Base-by-base conservation (phyloP, 768 basidiomycete genomes). In the Tylopilus subfusipes region DNA sequence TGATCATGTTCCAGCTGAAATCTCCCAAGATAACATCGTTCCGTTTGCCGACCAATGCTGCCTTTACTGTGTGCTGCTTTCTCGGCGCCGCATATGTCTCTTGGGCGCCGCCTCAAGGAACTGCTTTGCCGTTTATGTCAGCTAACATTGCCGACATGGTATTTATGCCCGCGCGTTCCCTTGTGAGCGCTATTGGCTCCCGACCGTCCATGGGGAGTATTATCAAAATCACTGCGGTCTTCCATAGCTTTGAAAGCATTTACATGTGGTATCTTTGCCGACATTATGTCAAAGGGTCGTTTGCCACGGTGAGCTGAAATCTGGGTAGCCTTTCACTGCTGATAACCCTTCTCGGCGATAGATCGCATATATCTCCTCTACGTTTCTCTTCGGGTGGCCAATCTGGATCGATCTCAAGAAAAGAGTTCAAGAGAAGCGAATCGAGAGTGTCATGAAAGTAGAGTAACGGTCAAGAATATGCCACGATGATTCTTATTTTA, bases 371-470 rank as follows among this genome's bases (percentile, higher is more conserved):
- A 63, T 82, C n/a, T 24, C 74, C 2, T 60, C 76, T 0, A 82
- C 83, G 2, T n/a, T 84, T 1, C 1, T 78, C 0, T 71, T 78
- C 30, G 90, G 90, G 0, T 75, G 74, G 48, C 83, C 84, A 0
- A 73, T 82, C 12, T 81, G 80, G 75, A 25, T 53, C 11, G 78
- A 82, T 56, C 68, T 91, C 56, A 73, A 80, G 50, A 76, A 69
- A 59, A 78, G 80, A 24, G 79, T 90, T 11, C 86, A 91, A 57
- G 69, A 73, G 30, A 82, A 83, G 16, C 78, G 88, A 3, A 92
- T 92, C 40, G 82, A 88, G 52, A 89, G 88, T 27, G 86, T 92
- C 4, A 84, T 88, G 85, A 92, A 91, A 67, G 79, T 80, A 11
- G 72, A 88, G 64, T 86, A 63, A 66, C 19, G 1, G 22, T 13